These are phyloP conservation scores for Penstemon newberryi DNA, from an alignment of 257 asterid species.

Conservation along the genomic window DNA sequence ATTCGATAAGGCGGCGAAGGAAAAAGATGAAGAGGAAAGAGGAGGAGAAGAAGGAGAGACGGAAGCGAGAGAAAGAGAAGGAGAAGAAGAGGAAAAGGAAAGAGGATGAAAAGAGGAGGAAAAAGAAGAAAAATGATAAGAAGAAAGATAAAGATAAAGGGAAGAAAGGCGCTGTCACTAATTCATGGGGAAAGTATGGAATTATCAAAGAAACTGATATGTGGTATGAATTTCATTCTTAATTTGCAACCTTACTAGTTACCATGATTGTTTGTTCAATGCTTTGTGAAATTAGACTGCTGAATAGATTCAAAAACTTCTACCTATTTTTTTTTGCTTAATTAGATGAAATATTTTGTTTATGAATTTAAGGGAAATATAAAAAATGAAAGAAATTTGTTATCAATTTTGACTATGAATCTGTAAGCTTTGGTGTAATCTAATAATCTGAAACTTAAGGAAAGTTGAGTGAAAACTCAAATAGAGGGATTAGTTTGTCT, in stretches of 20 bases:
- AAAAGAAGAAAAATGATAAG: slow-evolving; percentile 47
- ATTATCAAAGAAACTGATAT: slow-evolving; percentile 94
- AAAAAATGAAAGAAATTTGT: too few species aligned
- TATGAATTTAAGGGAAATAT: too few species aligned
- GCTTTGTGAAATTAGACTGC: too few species aligned
- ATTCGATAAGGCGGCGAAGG: slow-evolving; percentile 53
- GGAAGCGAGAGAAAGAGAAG: slow-evolving; percentile 37
- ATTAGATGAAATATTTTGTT: too few species aligned
- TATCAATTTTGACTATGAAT: too few species aligned
- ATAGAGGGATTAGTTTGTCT: neutral
- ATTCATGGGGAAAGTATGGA: slow-evolving; percentile 93
- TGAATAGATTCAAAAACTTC: too few species aligned
- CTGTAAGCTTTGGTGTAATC: neutral
- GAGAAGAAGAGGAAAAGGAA: slow-evolving; percentile 34
- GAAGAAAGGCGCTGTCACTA: slow-evolving; percentile 80
- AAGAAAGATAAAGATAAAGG: slow-evolving; percentile 56
- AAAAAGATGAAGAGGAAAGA: slow-evolving; percentile 51
- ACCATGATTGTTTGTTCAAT: neutral
- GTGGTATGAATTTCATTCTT: slow-evolving; percentile 54
- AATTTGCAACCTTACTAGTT: neutral
- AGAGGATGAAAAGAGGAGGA: slow-evolving; percentile 40
- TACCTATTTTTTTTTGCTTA: neutral
- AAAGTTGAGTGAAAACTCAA: neutral
- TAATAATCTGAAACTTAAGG: neutral
- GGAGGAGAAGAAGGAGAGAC: slow-evolving; percentile 52